Percentiles rank a stretch among this genome's conserved stretches.
Evolutionary conservation across 768 basidiomycete genomes (phyloP).

Genomic region (Lactarius sp.): DNA sequence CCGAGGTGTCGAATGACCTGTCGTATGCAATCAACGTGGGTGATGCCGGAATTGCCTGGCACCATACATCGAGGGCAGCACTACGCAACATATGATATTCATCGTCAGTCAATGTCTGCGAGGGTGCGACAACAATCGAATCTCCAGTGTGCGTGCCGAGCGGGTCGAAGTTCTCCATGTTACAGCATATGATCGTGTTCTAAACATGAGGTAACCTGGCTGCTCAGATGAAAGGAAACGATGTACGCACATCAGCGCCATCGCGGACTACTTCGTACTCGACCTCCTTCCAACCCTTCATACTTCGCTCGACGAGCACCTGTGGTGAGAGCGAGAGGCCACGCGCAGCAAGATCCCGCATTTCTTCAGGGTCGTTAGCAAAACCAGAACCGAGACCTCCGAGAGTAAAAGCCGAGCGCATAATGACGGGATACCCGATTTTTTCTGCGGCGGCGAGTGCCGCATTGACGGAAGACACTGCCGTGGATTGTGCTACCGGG

Average conservation of each 20-base stretch:
- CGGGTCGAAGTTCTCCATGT: constrained; percentile 99
- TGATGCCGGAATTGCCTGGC: background rate
- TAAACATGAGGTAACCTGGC: constrained; percentile 29
- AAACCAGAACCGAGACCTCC: constrained; percentile 99
- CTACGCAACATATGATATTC: constrained; percentile 99
- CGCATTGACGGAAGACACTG: constrained; percentile 91
- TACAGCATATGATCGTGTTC: constrained; percentile 99
- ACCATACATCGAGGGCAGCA: constrained; percentile 84
- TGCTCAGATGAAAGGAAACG: background rate
- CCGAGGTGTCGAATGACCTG: constrained; percentile 71
- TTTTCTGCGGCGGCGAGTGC: constrained; percentile 85
- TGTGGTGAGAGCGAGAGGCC: constrained; percentile 88
- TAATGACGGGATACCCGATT: constrained; percentile 97
- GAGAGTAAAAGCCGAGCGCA: constrained; percentile 94
- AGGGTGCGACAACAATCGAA: constrained; percentile 98
- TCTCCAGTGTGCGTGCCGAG: constrained; percentile 99
- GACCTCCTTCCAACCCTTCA: constrained; percentile 99
- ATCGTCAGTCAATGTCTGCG: constrained; percentile 94
- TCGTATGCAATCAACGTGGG: background rate
- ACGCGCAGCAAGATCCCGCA: constrained; percentile 91
- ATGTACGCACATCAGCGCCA: constrained; percentile 78
- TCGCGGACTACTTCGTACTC: constrained; percentile 99
- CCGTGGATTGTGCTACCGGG: constrained; percentile 67
- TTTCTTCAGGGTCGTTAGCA: constrained; percentile 89
- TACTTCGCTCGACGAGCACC: constrained; percentile 92